Percentiles rank a stretch among this genome's conserved stretches.
These are phyloP conservation scores for Fusarium sp. DNA, from an alignment of 2,329 filamentous ascomycete genomes.

Conservation along the genomic window DNA sequence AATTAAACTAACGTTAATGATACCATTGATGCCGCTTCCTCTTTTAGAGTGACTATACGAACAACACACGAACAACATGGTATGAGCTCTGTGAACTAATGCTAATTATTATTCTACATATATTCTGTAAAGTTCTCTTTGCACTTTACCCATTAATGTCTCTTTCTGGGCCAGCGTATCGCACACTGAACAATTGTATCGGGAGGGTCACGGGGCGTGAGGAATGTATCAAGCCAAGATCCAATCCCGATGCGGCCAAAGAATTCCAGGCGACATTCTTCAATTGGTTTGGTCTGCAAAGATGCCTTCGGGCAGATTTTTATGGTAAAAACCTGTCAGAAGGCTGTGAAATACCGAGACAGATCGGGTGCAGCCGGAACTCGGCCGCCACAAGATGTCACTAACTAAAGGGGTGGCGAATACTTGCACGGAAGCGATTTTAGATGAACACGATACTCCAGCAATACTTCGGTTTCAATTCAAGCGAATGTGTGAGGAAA, in stretches of 20 bases:
- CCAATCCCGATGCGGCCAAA: background rate
- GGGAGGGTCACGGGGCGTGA: background rate
- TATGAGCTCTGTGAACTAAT: fast-evolving
- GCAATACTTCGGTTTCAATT: background rate
- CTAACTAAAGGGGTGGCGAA: fast-evolving
- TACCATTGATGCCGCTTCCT: too few species aligned
- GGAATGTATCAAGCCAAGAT: background rate
- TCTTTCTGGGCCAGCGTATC: too few species aligned
- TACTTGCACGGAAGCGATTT: background rate
- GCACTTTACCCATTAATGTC: too few species aligned
- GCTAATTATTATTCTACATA: too few species aligned
- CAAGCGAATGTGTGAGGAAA: fast-evolving
- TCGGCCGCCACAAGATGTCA: background rate
- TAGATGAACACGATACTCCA: fast-evolving
- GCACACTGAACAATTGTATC: too few species aligned
- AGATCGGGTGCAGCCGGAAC: background rate
- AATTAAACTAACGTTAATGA: background rate
- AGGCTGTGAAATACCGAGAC: background rate
- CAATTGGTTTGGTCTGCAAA: fast-evolving
- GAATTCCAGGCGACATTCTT: background rate
- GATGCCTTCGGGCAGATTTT: fast-evolving
- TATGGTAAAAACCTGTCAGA: fast-evolving
- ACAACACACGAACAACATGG: fast-evolving
- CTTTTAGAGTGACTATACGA: fast-evolving
- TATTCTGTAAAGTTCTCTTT: too few species aligned